These are phyloP conservation scores for Mytilinidion resinicola DNA, from an alignment of 495 filamentous ascomycete genomes.

Conservation along the genomic window DNA sequence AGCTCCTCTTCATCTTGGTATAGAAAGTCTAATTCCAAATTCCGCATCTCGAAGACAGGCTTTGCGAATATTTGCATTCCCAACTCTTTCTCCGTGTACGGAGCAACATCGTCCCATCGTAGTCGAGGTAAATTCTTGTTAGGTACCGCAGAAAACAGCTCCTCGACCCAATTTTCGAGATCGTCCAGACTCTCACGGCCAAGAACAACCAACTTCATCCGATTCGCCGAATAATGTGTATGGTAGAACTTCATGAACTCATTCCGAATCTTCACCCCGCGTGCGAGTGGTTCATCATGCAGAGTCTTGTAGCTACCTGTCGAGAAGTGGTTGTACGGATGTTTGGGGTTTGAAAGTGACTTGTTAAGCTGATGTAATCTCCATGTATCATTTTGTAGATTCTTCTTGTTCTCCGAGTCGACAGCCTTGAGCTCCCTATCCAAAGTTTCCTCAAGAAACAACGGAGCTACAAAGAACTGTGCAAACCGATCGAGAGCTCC, in stretches of 20 bases:
- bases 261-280: conserved; percentile 80
- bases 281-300: conserved; percentile 72
- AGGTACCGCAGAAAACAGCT: conserved; percentile 73
- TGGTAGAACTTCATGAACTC: conserved; percentile 94
- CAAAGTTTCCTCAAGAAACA: conserved; percentile 83
- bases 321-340: conserved; percentile 94
- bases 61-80: conserved; percentile 85
- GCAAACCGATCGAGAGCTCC: conserved; percentile 93
- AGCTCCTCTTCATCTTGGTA: conserved; percentile 82
- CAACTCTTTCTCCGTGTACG: conserved; percentile 61
- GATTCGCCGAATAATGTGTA: conserved; percentile 88
- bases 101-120: conserved; percentile 69
- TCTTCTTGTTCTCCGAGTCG: conserved; percentile 99
- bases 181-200: conserved; percentile 85
- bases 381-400: conserved; percentile 93
- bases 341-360: conserved; percentile 77
- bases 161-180: conserved; percentile 79
- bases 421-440: conserved; percentile 90
- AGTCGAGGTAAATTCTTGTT: conserved; percentile 82
- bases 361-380: conserved; percentile 88
- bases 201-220: conserved; percentile 90
- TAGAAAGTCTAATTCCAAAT: conserved; percentile 80
- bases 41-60: conserved; percentile 88
- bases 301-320: conserved; percentile 89
- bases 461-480: conserved; percentile 90